Evolutionary conservation across 1,139 yeast genomes (phyloP), one percentile per base, ranked within the genome.

Genomic region (Zygoascus sp.): DNA sequence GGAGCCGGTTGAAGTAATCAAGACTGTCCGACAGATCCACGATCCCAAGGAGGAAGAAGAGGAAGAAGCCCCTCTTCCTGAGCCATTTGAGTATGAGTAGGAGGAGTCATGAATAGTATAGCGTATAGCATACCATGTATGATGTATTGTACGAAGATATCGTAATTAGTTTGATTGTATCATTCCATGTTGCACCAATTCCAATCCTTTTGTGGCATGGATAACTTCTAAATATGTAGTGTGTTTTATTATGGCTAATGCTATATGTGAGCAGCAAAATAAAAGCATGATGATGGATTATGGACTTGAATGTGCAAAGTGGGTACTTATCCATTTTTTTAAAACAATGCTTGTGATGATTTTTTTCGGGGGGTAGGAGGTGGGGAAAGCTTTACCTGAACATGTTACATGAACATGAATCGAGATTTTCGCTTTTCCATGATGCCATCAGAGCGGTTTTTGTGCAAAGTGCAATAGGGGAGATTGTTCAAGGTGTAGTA

Each of bases 11-110:
- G 84, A 80, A 52, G 67, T 77, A 52, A 85, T 92, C 63, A 85
- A 83, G 67, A 90, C 97, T 0, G 83, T 89, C 25, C 83, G 96
- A 67, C 95, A 89, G 65, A 73, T 79, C 62, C 84, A 80, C 47
- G 55, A 64, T 27, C 65, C 64, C 20, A 60, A 56, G 40, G 70
- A 65, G 27, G 65, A 61, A 37, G 68, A 83, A 81, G 67, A 60
- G 27, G 68, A 64, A 34, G 95, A 88, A 58, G 97, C 97, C 0
- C 96, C 97, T 43, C 60, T 89, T 44, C 97, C 97, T 28, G 83
- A 83, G 56, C 94, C 97, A 46, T 92, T 92, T 21, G 36, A 15
- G 27, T 40, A 40, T 21, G 43, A 40, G 28, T 40, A 30, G 25
- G 32, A 23, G 23, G n/a, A 5, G 6, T n/a, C 11, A 28, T 28